Percentiles rank a stretch among this genome's conserved stretches.
Conservation (phyloP, 805 yeast species). For the Wickerhamomyces chambardii region DNA sequence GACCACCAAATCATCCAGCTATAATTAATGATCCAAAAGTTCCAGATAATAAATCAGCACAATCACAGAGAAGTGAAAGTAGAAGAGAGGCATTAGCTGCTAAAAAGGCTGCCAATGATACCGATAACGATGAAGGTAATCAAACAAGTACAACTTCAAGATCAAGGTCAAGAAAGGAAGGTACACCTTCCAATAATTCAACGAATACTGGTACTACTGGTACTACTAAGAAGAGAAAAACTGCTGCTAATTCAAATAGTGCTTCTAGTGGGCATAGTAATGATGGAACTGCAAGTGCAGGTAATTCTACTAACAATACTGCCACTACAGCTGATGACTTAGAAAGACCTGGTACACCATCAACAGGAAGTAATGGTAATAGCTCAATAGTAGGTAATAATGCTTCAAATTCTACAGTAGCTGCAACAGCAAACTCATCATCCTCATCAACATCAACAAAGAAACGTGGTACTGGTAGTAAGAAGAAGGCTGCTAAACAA, state of each 20-base stretch:
- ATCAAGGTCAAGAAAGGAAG: slow-evolving; percentile 14
- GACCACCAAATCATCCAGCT: slow-evolving; percentile 88
- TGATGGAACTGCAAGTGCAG: too few relatives aligned
- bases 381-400: too few relatives aligned
- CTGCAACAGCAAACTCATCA: slow-evolving; percentile 2
- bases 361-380: too few relatives aligned
- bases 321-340: slow-evolving; percentile 3
- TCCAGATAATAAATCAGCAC: slow-evolving; percentile 51
- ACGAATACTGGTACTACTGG: slow-evolving; percentile 10
- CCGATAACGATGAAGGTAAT: slow-evolving; percentile 14
- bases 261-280: too few relatives aligned
- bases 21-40: slow-evolving; percentile 51
- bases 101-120: slow-evolving; percentile 44
- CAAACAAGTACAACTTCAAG: slow-evolving; percentile 6
- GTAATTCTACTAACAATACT: slow-evolving; percentile 4
- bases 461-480: slow-evolving; percentile 8
- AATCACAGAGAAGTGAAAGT: slow-evolving; percentile 72
- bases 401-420: too few relatives aligned
- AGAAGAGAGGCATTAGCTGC: slow-evolving; percentile 93
- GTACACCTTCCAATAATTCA: slow-evolving; percentile 13
- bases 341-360: slow-evolving; percentile 14
- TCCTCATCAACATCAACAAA: slow-evolving; percentile 4
- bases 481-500: slow-evolving; percentile 3
- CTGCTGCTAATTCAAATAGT: slow-evolving; percentile 5
- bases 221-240: slow-evolving; percentile 16